These are phyloP conservation scores for Phytophthora pistaciae DNA, from an alignment of 352 stramenopile species.

Conservation along the genomic window DNA sequence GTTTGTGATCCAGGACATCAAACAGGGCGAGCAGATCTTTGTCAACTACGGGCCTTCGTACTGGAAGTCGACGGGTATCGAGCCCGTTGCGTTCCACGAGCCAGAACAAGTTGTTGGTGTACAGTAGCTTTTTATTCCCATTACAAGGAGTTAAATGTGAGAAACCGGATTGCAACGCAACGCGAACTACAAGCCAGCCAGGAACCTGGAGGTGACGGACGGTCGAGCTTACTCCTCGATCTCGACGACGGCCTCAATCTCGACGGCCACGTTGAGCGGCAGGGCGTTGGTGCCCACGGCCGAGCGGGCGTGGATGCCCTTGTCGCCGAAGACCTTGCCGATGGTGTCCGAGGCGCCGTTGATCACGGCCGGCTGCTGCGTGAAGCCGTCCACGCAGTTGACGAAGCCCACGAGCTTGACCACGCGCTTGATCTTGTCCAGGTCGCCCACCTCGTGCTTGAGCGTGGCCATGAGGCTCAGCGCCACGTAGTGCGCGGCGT, in stretches of 20 bases:
- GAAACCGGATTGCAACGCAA: neutral
- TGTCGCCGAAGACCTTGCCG: slow-evolving; percentile 92
- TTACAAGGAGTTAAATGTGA: slow-evolving; percentile 24
- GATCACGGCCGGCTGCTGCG: slow-evolving; percentile 93
- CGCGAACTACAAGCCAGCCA: no score
- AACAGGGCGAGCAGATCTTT: slow-evolving; percentile 70
- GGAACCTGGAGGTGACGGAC: slow-evolving; percentile 5
- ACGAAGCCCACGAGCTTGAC: slow-evolving; percentile 98
- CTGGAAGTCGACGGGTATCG: slow-evolving; percentile 70
- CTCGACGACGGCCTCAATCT: slow-evolving; percentile 98
- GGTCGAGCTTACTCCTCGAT: slow-evolving; percentile 77
- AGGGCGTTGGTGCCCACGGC: slow-evolving; percentile 97
- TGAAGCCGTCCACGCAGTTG: slow-evolving; percentile 95
- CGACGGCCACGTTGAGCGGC: slow-evolving; percentile 96
- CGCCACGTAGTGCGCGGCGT: slow-evolving; percentile 89
- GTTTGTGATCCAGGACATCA: slow-evolving; percentile 61
- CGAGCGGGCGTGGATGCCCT: slow-evolving; percentile 92
- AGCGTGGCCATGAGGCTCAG: slow-evolving; percentile 93
- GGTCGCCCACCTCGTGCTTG: slow-evolving; percentile 91
- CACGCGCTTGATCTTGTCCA: slow-evolving; percentile 94
- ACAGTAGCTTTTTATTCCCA: slow-evolving; percentile 30
- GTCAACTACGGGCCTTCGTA: slow-evolving; percentile 79
- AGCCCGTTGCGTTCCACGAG: slow-evolving; percentile 52
- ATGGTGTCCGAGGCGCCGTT: slow-evolving; percentile 97
- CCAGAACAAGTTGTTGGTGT: slow-evolving; percentile 19